Evolutionary conservation across 352 stramenopile genomes (phyloP), one percentile per base, ranked within the genome.

Genomic region (Pythium chondricola): DNA sequence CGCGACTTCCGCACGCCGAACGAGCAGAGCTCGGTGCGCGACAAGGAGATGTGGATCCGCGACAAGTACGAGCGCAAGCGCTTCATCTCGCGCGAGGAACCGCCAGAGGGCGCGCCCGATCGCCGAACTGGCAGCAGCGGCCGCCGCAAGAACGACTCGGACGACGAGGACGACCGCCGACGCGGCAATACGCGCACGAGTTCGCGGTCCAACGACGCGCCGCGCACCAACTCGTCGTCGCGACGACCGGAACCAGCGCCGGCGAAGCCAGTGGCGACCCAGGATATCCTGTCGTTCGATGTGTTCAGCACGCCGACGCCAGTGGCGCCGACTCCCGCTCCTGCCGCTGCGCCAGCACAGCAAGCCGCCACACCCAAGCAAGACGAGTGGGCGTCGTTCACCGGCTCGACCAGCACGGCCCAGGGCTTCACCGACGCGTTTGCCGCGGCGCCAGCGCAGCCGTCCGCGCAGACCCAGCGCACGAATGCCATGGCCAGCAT

Each of bases 21-120:
- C 47, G 82, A 93, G 32, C 82, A 93, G 43, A 83, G 76, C 42
- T 68, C 57, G 5, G 82, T 91, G 41, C 71, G 85, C n/a, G 85
- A 95, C 29, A 89, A 93, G 45, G 85, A 95, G 61, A 82, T 85
- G 58, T 95, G 85, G 85, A 95, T 95, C 56, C 67, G 85, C 31
- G 83, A 94, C 36, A 95, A 95, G 61, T 95, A 95, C 64, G 85
- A 95, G 52, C 76, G 83, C 37, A 88, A 88, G 64, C 70, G 77
- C 21, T 95, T 89, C 51, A 56, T 80, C 7, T 57, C 50, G n/a
- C 71, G 59, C n/a, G 62, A 75, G 21, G 74, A 87, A 4, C 49
- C 52, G 1, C 63, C 59, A 0, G 55, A 61, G 31, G 50, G 40
- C 5, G 48, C 48, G 13, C 30, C 37, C 14, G 46, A 44, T 36